Base-by-base conservation (phyloP, 192 early-diverging fungal species). In the Radiomyces spectabilis region DNA sequence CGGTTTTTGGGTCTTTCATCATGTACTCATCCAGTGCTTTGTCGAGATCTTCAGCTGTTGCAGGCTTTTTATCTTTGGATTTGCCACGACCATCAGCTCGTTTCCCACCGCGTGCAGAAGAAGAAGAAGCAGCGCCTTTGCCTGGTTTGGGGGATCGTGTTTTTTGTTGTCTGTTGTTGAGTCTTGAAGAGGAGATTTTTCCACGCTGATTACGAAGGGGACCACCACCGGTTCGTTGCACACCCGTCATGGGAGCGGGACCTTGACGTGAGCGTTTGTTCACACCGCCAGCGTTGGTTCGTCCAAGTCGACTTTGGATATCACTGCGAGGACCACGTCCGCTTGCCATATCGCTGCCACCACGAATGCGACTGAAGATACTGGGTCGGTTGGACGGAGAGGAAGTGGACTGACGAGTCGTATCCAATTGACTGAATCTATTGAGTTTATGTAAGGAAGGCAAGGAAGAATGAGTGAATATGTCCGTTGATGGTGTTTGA, bases 1-100 rank as follows among this genome's bases (percentile, higher is more conserved):
- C 59, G 4, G 65, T 41, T 27, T 59, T 60, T 27, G 59, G 59
- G 13, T 68, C 65, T 22, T 68, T 68, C 59, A 68, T 57, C 65
- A 68, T 68, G 16, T 68, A 68, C 31, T 24, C 31, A 27, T 68
- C 65, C 35, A 68, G 48, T 21, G 47, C 41, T 24, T 55, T 61
- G 27, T 68, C 65, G 15, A 57, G 53, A 26, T 49, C 57, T n/a
- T 59, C 57, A 22, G 43, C 44, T 8, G 59, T 39, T 15, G 33
- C 44, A 31, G 46, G n/a, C 21, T 37, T 40, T 46, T 43, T 26
- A 29, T 18, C 42, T 61, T 61, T 44, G n/a, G 32, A 4, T 35
- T 18, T 5, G 22, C 7, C 15, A 2, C 24, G n/a, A 25, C 37
- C 18, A 30, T 55, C 4, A 15, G 13, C 13, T 12, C 43, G 10